Evolutionary conservation across 768 basidiomycete genomes (phyloP), one percentile per base, ranked within the genome.

Genomic region (Podaxis carcinomalis): DNA sequence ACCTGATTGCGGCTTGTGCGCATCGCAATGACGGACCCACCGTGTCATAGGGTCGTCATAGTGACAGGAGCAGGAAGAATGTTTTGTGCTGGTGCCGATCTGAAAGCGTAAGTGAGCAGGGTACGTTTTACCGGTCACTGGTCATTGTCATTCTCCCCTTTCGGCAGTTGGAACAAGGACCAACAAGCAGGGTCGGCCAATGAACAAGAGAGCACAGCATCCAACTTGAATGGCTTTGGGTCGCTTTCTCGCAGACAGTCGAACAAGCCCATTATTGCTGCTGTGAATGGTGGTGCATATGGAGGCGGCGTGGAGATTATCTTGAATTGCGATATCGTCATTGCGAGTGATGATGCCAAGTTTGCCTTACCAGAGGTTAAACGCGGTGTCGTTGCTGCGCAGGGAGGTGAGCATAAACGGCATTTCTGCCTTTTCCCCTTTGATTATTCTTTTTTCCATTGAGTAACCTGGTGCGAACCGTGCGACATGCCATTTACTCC

Each of bases 31-130:
- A 37, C 68, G 9, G 16, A 16, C 19, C 9, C 14, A 14, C n/a
- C 16, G n/a, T 44, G n/a, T 44, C 16, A 14, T 44, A 92, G 90
- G 91, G 88, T 89, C 9, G 82, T 79, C 39, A 78, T 93, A 65
- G 69, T 93, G 51, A 92, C 90, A 51, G 91, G 90, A 23, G 78
- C 81, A 62, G 90, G 90, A 10, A 82, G 84, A 47, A 68, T 80
- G 0, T 93, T 93, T 73, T 92, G 90, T 65, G 89, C 90, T 14
- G 92, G 91, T 14, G 89, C 88, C 40, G 92, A 93, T 71, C 78
- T 93, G 53, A 85, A 86, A 73, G 82, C 81, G 89, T 90, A 68
- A 61, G 85, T 78, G 3, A 4, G 32, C 52, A 27, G 19, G 32
- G 7, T 58, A 53, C 42, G 52, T 36, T 56, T 44, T 25, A 51